phyloP scores from a whole-genome alignment of 2,329 filamentous ascomycete species.

The Pestalotiopsis sp. region DNA sequence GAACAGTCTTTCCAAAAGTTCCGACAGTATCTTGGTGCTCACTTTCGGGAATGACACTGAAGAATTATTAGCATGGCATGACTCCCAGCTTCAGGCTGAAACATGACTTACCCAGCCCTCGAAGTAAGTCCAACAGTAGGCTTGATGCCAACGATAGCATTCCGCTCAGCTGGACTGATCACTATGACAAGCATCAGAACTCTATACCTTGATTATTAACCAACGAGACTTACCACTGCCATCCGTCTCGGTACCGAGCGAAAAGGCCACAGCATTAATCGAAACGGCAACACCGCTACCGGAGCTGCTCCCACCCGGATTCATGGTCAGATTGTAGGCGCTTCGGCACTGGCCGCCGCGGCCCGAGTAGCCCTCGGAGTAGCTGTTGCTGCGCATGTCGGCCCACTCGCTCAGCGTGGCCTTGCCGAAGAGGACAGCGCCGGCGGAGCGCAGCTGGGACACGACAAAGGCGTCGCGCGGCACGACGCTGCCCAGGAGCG shows the following conservation, averaged over 20 bases:
- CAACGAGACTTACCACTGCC: slow-evolving; percentile 51
- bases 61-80: not conserved
- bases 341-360: slow-evolving; percentile 66
- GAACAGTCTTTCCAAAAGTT: slow-evolving; percentile 66
- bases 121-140: slow-evolving; percentile 76
- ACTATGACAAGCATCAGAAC: slow-evolving; percentile 37
- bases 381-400: slow-evolving; percentile 54
- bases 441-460: slow-evolving; percentile 37
- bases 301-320: slow-evolving; percentile 70
- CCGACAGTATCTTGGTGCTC: slow-evolving; percentile 72
- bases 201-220: slow-evolving; percentile 5
- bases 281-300: slow-evolving; percentile 68
- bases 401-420: slow-evolving; percentile 71
- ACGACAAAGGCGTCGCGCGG: slow-evolving; percentile 51
- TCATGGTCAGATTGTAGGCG: slow-evolving; percentile 70
- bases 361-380: slow-evolving; percentile 68
- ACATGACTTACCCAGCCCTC: slow-evolving; percentile 41
- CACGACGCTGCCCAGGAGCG: slow-evolving; percentile 65
- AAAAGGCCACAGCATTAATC: slow-evolving; percentile 64
- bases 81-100: fast-evolving
- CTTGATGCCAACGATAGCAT: slow-evolving; percentile 73
- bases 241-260: slow-evolving; percentile 76
- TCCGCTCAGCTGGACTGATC: slow-evolving; percentile 72
- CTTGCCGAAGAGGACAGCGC: slow-evolving; percentile 68
- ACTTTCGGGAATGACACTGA: slow-evolving; percentile 63